Conservation (phyloP, 495 filamentous ascomycete species). For the Aspergillus panamensis region DNA sequence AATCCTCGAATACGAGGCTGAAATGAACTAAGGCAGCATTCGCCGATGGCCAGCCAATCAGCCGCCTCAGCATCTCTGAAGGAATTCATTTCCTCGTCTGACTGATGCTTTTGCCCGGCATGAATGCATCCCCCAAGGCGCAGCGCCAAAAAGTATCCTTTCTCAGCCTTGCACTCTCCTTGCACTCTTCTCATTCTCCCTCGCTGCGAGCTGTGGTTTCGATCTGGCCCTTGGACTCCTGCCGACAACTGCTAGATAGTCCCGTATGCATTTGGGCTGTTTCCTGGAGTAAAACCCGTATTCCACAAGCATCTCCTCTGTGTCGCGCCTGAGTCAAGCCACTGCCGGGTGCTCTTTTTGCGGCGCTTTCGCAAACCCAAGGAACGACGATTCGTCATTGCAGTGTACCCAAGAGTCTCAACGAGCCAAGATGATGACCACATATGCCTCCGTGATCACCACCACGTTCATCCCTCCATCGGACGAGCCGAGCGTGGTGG, state of each 20-base stretch:
- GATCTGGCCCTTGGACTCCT: too few relatives aligned
- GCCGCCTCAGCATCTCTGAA: neutral
- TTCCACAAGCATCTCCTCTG: too few relatives aligned
- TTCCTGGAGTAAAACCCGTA: too few relatives aligned
- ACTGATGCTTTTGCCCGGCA: neutral
- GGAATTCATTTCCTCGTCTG: neutral
- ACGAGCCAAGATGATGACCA: neutral
- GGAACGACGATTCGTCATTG: neutral
- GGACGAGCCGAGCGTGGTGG: conserved; percentile 2
- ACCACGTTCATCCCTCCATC: conserved; percentile 2
- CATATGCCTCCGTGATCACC: neutral
- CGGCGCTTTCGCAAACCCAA: neutral
- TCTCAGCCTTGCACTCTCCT: too few relatives aligned
- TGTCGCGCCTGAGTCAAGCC: too few relatives aligned
- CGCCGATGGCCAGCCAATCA: neutral
- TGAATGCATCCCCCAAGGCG: too few relatives aligned
- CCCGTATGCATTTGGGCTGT: too few relatives aligned
- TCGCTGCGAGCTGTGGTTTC: too few relatives aligned
- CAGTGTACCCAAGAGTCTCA: neutral
- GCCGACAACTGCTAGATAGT: too few relatives aligned
- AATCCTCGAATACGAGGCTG: neutral
- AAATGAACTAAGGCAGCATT: neutral
- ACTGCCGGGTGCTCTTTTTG: too few relatives aligned
- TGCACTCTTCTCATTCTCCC: too few relatives aligned
- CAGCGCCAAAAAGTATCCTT: too few relatives aligned